phyloP scores from a whole-genome alignment of 208 protist genomes.

The Spironucleus salmonicida region DNA sequence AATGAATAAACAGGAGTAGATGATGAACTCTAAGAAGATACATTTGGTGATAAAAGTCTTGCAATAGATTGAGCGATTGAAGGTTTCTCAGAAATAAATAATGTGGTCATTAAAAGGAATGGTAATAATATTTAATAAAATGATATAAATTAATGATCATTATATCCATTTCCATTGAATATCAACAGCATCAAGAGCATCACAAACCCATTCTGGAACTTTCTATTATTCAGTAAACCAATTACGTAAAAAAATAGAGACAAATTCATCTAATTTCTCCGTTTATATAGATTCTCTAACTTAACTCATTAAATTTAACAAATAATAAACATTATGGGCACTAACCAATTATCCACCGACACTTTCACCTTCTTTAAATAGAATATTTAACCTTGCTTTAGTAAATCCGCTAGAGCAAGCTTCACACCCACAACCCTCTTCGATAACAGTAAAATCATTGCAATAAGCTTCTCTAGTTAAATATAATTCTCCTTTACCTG shows the following conservation, averaged over 20 bases:
- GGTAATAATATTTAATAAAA: too few species aligned
- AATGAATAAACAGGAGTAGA: constrained; percentile 20
- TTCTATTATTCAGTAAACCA: constrained; percentile 16
- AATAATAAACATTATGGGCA: constrained; percentile 88
- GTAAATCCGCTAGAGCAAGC: constrained; percentile 71
- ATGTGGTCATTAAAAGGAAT: constrained; percentile 9
- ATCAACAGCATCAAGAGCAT: constrained; percentile 18
- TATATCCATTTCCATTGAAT: constrained; percentile 1
- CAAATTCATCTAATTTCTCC: constrained; percentile 34
- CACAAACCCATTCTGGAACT: constrained; percentile 22
- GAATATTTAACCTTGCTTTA: constrained; percentile 66
- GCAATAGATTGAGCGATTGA: constrained; percentile 34
- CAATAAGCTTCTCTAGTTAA: constrained; percentile 48
- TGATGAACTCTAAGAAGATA: too few species aligned
- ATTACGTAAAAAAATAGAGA: constrained; percentile 39
- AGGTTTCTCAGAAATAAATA: constrained; percentile 42
- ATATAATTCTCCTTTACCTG: constrained; percentile 53
- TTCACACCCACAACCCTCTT: constrained; percentile 62
- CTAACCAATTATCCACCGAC: constrained; percentile 72
- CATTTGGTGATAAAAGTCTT: not conserved
- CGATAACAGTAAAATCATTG: constrained; percentile 57
- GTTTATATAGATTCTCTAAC: constrained; percentile 59
- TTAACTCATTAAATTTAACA: constrained; percentile 67
- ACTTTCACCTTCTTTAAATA: constrained; percentile 60
- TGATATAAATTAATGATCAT: too few species aligned